A percentile compares a stretch with the other conserved stretches of the same genome.
phyloP scores from a whole-genome alignment of 208 protist genomes.

The Porcisia hertigi region DNA sequence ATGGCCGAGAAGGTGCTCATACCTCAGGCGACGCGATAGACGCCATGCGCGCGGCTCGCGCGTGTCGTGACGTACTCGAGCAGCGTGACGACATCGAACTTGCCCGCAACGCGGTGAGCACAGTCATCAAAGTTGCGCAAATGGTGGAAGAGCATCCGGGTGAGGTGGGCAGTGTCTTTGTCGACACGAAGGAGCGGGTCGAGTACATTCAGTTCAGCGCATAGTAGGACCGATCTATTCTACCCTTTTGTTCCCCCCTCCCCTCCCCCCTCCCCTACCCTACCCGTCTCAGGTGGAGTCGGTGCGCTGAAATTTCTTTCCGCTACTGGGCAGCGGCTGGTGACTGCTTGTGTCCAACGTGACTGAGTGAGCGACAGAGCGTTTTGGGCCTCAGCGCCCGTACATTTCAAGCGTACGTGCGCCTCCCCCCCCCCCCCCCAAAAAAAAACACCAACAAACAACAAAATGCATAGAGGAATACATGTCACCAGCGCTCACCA shows the following conservation, averaged over 20 bases:
- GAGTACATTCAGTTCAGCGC: slow-evolving; percentile 35
- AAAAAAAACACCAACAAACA: no score
- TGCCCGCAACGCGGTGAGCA: slow-evolving; percentile 33
- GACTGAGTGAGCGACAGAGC: not conserved
- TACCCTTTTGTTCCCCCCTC: not conserved
- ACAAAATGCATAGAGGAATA: no score
- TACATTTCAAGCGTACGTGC: not conserved
- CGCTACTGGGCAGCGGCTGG: not conserved
- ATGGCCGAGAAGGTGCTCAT: not conserved
- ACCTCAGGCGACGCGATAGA: not conserved
- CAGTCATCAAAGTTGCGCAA: slow-evolving; percentile 35
- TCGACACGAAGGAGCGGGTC: slow-evolving; percentile 5
- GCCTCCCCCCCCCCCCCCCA: no score
- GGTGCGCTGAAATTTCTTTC: not conserved
- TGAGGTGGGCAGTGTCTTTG: slow-evolving; percentile 18
- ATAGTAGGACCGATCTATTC: not conserved
- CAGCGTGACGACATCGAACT: slow-evolving; percentile 32
- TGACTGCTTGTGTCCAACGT: not conserved
- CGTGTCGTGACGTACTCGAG: slow-evolving; percentile 25
- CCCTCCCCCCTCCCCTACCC: no score
- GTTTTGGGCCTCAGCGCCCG: not conserved
- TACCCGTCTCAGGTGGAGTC: not conserved
- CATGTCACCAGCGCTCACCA: not conserved
- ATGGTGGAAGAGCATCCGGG: slow-evolving; percentile 29
- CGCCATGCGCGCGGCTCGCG: not conserved